A percentile compares a stretch with the other conserved stretches of the same genome.
Evolutionary conservation across 1,284 basidiomycete genomes (phyloP).

Genomic region (Cutaneotrichosporon daszewskae): DNA sequence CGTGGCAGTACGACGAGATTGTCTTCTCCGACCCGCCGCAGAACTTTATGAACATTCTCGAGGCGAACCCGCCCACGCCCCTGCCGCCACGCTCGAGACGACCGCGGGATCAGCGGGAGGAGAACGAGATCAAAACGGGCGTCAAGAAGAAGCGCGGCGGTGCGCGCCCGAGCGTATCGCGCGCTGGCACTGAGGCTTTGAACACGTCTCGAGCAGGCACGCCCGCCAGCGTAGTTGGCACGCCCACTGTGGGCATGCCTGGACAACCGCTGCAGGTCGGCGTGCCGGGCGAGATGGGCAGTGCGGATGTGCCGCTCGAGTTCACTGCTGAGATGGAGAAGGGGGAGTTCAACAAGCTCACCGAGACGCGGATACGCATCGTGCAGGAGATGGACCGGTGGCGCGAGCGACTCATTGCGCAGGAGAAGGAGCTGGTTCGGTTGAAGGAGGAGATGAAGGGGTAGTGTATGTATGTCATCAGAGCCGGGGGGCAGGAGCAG

Average conservation of each 20-base stretch:
- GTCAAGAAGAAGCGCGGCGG: slow-evolving; percentile 16
- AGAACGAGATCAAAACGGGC: slow-evolving; percentile 35
- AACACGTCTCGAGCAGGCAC: slow-evolving; percentile 11
- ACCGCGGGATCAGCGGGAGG: slow-evolving; percentile 32
- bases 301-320: slow-evolving; percentile 57
- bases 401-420: slow-evolving; percentile 54
- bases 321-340: slow-evolving; percentile 76
- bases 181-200: slow-evolving; percentile 5
- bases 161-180: slow-evolving; percentile 16
- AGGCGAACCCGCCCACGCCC: slow-evolving; percentile 74
- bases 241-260: not conserved
- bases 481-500: too few relatives aligned
- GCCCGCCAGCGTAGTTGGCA: slow-evolving; percentile 2
- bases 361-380: slow-evolving; percentile 66
- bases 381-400: slow-evolving; percentile 47
- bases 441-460: slow-evolving; percentile 16
- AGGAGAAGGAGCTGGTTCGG: slow-evolving; percentile 35
- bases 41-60: slow-evolving; percentile 76
- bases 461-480: too few relatives aligned
- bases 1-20: slow-evolving; percentile 99
- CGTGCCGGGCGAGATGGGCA: slow-evolving; percentile 37
- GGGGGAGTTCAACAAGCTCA: slow-evolving; percentile 74
- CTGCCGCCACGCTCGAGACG: slow-evolving; percentile 60
- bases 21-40: slow-evolving; percentile 94
- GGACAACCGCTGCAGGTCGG: slow-evolving; percentile 10